Conservation (phyloP, 208 protist genomes). For the Willaertia magna region DNA sequence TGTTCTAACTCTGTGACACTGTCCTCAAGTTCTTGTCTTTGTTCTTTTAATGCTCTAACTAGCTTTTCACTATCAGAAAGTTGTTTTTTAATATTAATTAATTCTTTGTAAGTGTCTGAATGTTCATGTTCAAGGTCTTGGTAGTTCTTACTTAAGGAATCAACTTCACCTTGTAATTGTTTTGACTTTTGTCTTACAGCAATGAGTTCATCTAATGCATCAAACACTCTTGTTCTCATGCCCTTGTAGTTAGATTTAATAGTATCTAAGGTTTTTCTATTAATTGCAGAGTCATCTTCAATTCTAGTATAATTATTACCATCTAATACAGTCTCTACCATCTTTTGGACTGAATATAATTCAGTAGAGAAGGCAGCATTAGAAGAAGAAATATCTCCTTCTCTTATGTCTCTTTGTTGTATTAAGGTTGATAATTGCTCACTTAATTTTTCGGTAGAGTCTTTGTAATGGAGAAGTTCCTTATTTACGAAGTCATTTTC, state of each 20-base stretch:
- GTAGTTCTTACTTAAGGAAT: background rate
- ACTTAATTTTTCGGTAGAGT: background rate
- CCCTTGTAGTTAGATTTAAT: background rate
- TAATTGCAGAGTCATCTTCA: background rate
- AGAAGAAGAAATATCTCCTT: background rate
- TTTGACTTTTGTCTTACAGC: background rate
- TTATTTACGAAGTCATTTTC: background rate
- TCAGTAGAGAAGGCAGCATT: background rate
- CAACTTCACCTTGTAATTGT: background rate
- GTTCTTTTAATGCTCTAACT: background rate
- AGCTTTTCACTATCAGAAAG: background rate
- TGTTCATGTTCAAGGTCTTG: background rate
- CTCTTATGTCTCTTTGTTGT: background rate
- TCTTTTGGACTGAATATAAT: background rate
- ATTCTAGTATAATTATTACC: background rate
- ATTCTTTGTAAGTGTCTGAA: background rate
- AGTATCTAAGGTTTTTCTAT: background rate
- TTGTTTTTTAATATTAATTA: background rate
- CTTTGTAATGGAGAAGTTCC: background rate
- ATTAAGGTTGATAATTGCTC: background rate
- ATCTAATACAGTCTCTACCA: background rate
- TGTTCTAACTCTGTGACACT: background rate
- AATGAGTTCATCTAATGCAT: background rate
- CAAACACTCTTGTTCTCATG: background rate
- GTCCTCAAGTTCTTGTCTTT: background rate